Conservation (phyloP, 2,329 filamentous ascomycete species). For the Fusarium nisikadoi region DNA sequence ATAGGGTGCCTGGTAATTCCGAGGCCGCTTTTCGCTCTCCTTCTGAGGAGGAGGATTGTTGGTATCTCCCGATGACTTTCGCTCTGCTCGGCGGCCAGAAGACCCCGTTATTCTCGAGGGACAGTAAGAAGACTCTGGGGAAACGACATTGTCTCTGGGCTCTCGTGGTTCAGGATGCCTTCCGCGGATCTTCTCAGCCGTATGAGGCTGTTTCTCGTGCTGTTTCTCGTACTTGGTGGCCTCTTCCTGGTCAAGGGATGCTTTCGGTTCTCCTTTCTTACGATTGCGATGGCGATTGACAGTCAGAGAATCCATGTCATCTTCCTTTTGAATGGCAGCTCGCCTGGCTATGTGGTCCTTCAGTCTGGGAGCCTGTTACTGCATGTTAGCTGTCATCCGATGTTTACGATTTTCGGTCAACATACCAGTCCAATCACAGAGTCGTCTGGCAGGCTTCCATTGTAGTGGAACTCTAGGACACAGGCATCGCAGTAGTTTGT, state of each 20-base stretch:
- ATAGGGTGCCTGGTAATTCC: constrained; percentile 43
- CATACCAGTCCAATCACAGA: constrained; percentile 45
- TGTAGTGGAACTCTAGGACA: constrained; percentile 34
- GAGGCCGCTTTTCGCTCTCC: neutral
- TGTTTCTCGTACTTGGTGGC: neutral
- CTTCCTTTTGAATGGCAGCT: constrained; percentile 3
- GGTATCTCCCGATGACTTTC: constrained; percentile 32
- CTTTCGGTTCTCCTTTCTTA: neutral
- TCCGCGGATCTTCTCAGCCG: neutral
- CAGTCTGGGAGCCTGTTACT: neutral
- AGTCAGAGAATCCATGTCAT: constrained; percentile 25
- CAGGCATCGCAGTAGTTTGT: constrained; percentile 51
- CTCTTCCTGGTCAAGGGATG: neutral
- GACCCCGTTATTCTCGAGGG: constrained; percentile 42
- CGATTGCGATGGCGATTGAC: constrained; percentile 10
- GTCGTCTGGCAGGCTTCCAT: constrained; percentile 40
- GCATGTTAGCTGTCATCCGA: constrained; percentile 14
- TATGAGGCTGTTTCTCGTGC: neutral
- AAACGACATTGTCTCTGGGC: neutral
- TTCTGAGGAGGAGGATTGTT: constrained; percentile 13
- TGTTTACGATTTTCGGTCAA: neutral
- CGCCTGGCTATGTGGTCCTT: neutral
- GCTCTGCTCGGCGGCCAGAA: constrained; percentile 44
- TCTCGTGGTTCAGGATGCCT: constrained; percentile 7
- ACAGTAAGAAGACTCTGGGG: constrained; percentile 20